Evolutionary conservation across 1,284 basidiomycete genomes (phyloP).

Genomic region (Leucoagaricus sp.): DNA sequence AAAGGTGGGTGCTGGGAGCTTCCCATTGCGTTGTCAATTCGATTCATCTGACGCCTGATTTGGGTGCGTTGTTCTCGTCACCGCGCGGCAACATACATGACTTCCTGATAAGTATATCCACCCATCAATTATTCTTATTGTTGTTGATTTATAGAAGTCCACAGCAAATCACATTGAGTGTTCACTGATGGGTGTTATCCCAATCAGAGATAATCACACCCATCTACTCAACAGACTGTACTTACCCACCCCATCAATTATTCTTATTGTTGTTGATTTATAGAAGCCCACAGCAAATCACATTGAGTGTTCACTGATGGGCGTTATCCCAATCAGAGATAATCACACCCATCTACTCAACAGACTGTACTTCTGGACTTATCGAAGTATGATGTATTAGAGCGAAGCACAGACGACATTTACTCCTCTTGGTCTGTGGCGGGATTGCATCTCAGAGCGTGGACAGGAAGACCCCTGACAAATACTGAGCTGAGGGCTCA

Average conservation of each 20-base stretch:
- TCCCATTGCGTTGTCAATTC: neutral
- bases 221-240: neutral
- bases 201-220: constrained; percentile 4
- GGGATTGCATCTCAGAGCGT: neutral
- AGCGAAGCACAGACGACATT: neutral
- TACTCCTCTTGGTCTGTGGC: neutral
- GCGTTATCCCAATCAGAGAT: neutral
- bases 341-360: constrained; percentile 3
- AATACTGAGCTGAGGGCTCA: constrained; percentile 6
- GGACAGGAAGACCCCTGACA: neutral
- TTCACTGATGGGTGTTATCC: neutral
- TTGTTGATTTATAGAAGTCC: neutral
- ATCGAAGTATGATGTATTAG: neutral
- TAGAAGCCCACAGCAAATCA: constrained; percentile 1
- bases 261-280: neutral
- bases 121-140: neutral
- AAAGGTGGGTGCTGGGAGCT: neutral
- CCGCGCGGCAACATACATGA: neutral
- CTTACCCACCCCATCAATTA: too few relatives aligned
- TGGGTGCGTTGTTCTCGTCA: neutral
- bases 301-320: neutral
- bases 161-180: constrained; percentile 2
- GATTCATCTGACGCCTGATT: neutral
- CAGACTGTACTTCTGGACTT: neutral
- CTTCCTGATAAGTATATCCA: neutral